These are phyloP conservation scores for Epipyxis sp. DNA, from an alignment of 108 stramenopile species.

Conservation along the genomic window DNA sequence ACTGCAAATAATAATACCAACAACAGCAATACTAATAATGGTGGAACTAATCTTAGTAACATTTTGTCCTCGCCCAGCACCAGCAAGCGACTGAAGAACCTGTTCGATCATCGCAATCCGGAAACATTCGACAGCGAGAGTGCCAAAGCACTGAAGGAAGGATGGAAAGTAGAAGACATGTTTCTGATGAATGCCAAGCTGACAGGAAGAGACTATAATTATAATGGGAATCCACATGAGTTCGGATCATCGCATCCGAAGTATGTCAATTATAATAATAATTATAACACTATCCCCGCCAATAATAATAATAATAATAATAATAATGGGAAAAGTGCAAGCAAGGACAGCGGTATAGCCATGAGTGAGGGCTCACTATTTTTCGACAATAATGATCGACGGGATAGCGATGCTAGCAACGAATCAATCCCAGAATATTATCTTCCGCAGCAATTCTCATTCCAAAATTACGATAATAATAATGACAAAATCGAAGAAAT, in stretches of 20 bases:
- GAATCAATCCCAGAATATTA: too few species aligned
- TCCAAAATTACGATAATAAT: too few species aligned
- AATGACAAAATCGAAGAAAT: too few species aligned
- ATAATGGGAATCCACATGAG: slow-evolving; percentile 48
- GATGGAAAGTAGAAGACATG: slow-evolving; percentile 27
- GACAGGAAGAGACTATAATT: slow-evolving; percentile 7
- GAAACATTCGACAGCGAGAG: slow-evolving; percentile 42
- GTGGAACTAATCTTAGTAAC: too few species aligned
- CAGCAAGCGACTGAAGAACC: not conserved
- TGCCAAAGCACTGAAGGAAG: not conserved
- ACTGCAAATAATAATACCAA: not conserved
- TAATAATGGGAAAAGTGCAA: too few species aligned
- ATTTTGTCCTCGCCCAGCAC: not conserved
- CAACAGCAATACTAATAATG: not conserved
- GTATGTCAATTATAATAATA: slow-evolving; percentile 3
- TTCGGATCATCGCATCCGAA: slow-evolving; percentile 34
- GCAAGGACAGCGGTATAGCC: too few species aligned
- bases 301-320: too few species aligned
- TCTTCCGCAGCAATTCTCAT: too few species aligned
- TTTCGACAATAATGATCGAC: too few species aligned
- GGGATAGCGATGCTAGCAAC: too few species aligned
- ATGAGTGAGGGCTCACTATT: too few species aligned
- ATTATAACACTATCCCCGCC: too few species aligned
- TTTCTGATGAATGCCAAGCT: slow-evolving; percentile 10
- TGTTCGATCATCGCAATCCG: slow-evolving; percentile 26